Percentiles rank a stretch among this genome's conserved stretches.
Conservation (phyloP, 208 protist genomes). For the Herpetomonas samuelpessoai region DNA sequence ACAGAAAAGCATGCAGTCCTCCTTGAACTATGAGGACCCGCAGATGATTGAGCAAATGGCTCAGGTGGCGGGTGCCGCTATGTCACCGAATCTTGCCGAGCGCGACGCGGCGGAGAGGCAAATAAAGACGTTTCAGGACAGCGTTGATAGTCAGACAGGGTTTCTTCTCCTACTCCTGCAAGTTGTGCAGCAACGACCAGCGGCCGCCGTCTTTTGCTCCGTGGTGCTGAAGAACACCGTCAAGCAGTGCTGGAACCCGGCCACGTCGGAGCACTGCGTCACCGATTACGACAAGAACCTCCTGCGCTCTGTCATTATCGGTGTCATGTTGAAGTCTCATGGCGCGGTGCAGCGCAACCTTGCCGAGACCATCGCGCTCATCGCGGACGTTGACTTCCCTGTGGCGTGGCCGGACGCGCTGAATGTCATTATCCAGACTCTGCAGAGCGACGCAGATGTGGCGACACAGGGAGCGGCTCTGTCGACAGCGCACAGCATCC, state of each 20-base stretch:
- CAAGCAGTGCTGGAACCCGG: constrained; percentile 73
- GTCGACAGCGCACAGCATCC: constrained; percentile 85
- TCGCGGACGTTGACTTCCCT: constrained; percentile 92
- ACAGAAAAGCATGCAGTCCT: background rate
- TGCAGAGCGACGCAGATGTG: constrained; percentile 24
- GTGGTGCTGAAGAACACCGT: constrained; percentile 89
- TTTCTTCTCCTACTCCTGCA: constrained; percentile 67
- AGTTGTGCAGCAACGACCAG: constrained; percentile 21
- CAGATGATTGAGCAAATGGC: constrained; percentile 23
- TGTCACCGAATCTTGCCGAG: constrained; percentile 43
- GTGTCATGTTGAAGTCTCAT: constrained; percentile 52
- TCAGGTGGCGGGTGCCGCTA: constrained; percentile 31
- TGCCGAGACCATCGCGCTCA: constrained; percentile 86
- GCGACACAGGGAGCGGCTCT: constrained; percentile 62
- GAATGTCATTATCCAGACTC: constrained; percentile 49
- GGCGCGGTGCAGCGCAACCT: constrained; percentile 78
- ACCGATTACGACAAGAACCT: constrained; percentile 63
- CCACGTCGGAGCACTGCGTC: constrained; percentile 77
- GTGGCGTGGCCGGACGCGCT: constrained; percentile 82
- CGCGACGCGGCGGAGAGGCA: constrained; percentile 50
- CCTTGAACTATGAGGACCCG: constrained; percentile 24
- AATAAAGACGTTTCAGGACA: constrained; percentile 58
- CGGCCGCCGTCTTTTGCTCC: constrained; percentile 52
- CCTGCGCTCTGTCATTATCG: constrained; percentile 53
- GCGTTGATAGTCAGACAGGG: constrained; percentile 62